A percentile compares a stretch with the other conserved stretches of the same genome.
Conservation (phyloP, 139 green algal genomes). For the Tetraselmis striata region DNA sequence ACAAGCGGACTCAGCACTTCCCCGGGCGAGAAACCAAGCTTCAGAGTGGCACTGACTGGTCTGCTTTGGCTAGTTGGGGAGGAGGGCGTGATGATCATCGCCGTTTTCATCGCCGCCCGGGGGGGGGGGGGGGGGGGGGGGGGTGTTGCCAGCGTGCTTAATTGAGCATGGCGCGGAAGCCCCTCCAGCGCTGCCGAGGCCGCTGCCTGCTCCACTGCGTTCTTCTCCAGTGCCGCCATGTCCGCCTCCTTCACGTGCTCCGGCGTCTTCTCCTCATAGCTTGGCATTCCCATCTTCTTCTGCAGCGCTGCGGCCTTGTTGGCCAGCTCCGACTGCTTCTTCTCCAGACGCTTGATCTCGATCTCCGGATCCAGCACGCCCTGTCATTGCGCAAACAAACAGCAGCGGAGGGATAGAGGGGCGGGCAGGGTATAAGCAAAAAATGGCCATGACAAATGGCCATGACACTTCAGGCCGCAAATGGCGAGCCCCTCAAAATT, state of each 20-base stretch:
- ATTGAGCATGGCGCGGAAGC: background rate
- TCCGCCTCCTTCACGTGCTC: slow-evolving; percentile 36
- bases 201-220: background rate
- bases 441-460: too few species aligned
- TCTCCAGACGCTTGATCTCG: slow-evolving; percentile 85
- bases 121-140: too few species aligned
- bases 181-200: background rate
- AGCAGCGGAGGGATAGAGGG: too few species aligned
- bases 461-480: too few species aligned
- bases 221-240: background rate
- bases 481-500: too few species aligned
- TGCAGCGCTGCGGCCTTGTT: slow-evolving; percentile 24
- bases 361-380: slow-evolving; percentile 83
- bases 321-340: slow-evolving; percentile 48
- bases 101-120: too few species aligned
- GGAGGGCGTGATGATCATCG: too few species aligned
- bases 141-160: background rate
- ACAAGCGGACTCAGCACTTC: too few species aligned
- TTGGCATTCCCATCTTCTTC: slow-evolving; percentile 42
- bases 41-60: too few species aligned
- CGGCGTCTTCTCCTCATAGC: slow-evolving; percentile 72
- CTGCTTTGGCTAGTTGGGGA: too few species aligned
- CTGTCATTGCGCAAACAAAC: background rate
- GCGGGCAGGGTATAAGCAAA: too few species aligned
- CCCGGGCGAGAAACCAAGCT: too few species aligned